These are phyloP conservation scores for Berberis thunbergii DNA, from an alignment of 164 flowering plant species.

Conservation along the genomic window DNA sequence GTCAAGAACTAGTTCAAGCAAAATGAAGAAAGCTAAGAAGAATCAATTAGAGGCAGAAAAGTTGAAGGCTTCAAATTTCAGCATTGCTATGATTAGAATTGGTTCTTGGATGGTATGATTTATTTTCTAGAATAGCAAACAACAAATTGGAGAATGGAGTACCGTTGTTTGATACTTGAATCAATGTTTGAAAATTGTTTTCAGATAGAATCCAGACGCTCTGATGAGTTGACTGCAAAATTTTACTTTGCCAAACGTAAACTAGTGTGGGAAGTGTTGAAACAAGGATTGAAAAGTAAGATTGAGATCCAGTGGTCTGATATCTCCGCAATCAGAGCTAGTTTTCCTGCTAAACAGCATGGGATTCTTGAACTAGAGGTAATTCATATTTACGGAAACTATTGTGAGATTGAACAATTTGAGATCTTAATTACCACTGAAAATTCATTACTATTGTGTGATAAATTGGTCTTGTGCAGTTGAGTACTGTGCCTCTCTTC, in stretches of 20 bases:
- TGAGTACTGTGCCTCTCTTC: too few relatives aligned
- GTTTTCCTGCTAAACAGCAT: too few relatives aligned
- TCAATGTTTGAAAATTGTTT: background rate
- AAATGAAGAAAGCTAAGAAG: background rate
- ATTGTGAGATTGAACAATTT: too few relatives aligned
- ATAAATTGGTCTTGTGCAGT: too few relatives aligned
- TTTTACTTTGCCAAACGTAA: slow-evolving; percentile 61
- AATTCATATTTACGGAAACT: too few relatives aligned
- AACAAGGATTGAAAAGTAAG: slow-evolving; percentile 50
- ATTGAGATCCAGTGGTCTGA: slow-evolving; percentile 72
- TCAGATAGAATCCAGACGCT: slow-evolving; percentile 41
- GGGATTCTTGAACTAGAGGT: too few relatives aligned
- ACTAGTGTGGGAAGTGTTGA: slow-evolving; percentile 69
- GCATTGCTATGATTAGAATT: slow-evolving; percentile 31
- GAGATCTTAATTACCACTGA: too few relatives aligned
- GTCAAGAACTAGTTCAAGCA: background rate
- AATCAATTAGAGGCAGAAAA: slow-evolving; percentile 15
- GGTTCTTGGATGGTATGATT: slow-evolving; percentile 53
- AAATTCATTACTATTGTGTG: too few relatives aligned
- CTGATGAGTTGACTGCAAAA: slow-evolving; percentile 60
- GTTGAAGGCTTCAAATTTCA: slow-evolving; percentile 49
- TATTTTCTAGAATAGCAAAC: background rate
- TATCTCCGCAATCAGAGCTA: background rate
- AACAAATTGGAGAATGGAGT: too few relatives aligned
- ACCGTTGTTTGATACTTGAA: too few relatives aligned